Evolutionary conservation across 441 rosid genomes (phyloP).

Genomic region (Flueggea neowawraea): DNA sequence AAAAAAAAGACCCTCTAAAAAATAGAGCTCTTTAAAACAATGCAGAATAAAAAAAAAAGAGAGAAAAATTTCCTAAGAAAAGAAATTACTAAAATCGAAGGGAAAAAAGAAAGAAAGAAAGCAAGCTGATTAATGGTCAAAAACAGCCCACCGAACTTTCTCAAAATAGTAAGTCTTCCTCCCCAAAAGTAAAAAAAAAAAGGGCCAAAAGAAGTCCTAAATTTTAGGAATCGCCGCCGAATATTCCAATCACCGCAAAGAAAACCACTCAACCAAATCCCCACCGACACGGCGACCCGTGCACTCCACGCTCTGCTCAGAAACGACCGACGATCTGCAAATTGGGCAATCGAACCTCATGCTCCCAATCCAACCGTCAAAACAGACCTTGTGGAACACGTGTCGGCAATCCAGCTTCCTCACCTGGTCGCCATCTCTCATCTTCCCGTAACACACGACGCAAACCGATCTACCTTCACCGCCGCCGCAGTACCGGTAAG

Average conservation of each 20-base stretch:
- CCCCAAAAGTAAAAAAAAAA: too few relatives aligned
- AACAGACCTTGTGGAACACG: slow-evolving; percentile 72
- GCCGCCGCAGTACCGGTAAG: slow-evolving; percentile 29
- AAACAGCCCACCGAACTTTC: too few relatives aligned
- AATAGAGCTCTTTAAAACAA: too few relatives aligned
- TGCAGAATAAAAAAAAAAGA: too few relatives aligned
- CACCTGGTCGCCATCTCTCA: slow-evolving; percentile 65
- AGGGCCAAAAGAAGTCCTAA: too few relatives aligned
- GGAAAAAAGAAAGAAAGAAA: too few relatives aligned
- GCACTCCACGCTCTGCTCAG: slow-evolving; percentile 36
- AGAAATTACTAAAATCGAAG: too few relatives aligned
- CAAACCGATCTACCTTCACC: slow-evolving; percentile 34
- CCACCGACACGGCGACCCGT: slow-evolving; percentile 53
- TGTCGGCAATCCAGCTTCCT: slow-evolving; percentile 79
- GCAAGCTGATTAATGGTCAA: too few relatives aligned
- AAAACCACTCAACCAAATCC: slow-evolving; percentile 46
- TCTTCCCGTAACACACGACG: slow-evolving; percentile 54
- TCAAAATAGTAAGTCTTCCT: too few relatives aligned
- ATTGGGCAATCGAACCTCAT: slow-evolving; percentile 70
- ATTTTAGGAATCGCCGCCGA: background rate
- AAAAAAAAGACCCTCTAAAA: too few relatives aligned
- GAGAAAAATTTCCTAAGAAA: too few relatives aligned
- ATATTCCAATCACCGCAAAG: slow-evolving; percentile 12
- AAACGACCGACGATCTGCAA: slow-evolving; percentile 50
- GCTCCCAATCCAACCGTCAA: slow-evolving; percentile 78